Evolutionary conservation across 495 filamentous ascomycete genomes (phyloP), one percentile per base, ranked within the genome.

Genomic region (Talaromyces thailandensis): DNA sequence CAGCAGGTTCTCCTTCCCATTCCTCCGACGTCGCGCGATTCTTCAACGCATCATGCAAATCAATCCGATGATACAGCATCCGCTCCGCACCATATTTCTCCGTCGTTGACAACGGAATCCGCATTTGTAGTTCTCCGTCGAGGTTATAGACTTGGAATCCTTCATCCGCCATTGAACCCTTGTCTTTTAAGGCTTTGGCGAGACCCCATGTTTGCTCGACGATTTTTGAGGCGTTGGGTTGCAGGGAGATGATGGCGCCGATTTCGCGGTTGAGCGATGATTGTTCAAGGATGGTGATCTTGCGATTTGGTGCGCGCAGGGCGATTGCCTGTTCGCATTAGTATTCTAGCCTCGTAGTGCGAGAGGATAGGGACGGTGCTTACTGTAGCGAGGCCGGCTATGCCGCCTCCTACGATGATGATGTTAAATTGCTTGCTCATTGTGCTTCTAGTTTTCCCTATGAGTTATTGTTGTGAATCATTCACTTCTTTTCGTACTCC

Each of bases 91-190:
- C 69, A 50, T 69, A 75, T 31, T 66, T 65, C 2, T 57, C 55
- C 35, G 60, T 68, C 4, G 64, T 60, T 1, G 26, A n/a, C 0
- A 73, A 58, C 12, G 70, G 72, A 1, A 75, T 62, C 0, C 59
- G 60, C 23, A 66, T 69, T 21, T 68, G 64, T 35, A 69, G 14
- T 6, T 59, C 16, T 1, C 72, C 71, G 14, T 68, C 65, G 0
- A 66, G 66, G 53, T 75, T 68, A 53, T 75, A 75, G 11, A 73
- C 66, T 26, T 68, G 65, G 16, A 75, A 73, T 3, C 67, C 72
- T 32, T 68, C 64, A 32, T 74, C 70, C 3, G 69, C 62, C 63
- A 73, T 69, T 18, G 65, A 58, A 3, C 63, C 63, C 0, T 63
- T 64, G 21, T 66, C 60, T 1, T 56, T 35, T 7, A 70, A 58